A percentile compares a stretch with the other conserved stretches of the same genome.
Conservation (phyloP, 2,329 filamentous ascomycete genomes). For the Penicillium sp. region DNA sequence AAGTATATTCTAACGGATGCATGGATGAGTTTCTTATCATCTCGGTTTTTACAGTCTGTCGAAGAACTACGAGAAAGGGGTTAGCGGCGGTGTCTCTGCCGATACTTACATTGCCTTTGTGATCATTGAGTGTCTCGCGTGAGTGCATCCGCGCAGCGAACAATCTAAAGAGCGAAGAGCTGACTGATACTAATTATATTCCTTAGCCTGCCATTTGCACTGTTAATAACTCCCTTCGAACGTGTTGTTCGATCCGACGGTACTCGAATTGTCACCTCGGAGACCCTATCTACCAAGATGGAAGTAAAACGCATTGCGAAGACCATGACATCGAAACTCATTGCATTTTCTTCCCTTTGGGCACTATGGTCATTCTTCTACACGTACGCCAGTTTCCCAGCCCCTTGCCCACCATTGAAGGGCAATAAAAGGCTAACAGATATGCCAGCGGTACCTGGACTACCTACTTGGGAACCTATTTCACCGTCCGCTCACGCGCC, state of each 20-base stretch:
- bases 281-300: background rate
- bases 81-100: background rate
- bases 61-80: background rate
- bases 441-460: background rate
- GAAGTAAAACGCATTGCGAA: background rate
- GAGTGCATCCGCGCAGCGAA: background rate
- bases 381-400: too few species aligned
- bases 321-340: background rate
- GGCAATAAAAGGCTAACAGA: background rate
- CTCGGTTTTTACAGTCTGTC: background rate
- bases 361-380: background rate
- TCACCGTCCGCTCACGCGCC: background rate
- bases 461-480: background rate
- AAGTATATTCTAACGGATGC: too few species aligned
- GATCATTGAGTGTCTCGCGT: background rate
- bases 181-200: background rate
- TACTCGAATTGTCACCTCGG: background rate
- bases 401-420: too few species aligned
- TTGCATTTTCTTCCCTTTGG: background rate
- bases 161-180: too few species aligned
- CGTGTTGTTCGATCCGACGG: background rate
- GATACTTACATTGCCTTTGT: background rate
- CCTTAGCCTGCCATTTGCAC: background rate
- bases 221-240: background rate
- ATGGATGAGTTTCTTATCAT: background rate